phyloP scores from a whole-genome alignment of 2,329 filamentous ascomycete genomes.

The Chalaropsis thielavioides region DNA sequence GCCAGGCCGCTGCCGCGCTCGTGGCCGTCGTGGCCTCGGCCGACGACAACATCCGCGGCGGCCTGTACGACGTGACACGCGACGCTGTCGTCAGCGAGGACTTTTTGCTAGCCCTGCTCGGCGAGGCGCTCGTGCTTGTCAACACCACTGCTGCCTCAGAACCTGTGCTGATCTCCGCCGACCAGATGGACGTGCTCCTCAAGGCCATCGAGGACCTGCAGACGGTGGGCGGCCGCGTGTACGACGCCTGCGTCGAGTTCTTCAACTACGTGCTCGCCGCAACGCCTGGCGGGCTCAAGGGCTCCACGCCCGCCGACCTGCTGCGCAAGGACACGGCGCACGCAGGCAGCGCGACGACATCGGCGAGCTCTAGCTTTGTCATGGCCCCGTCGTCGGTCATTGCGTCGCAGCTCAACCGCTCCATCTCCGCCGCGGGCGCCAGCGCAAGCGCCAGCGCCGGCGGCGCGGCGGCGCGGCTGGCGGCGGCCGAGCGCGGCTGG shows the following conservation, averaged over 20 bases:
- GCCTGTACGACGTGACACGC: conserved; percentile 66
- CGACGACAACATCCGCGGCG: conserved; percentile 80
- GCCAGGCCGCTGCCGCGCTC: conserved; percentile 57
- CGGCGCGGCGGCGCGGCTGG: neutral
- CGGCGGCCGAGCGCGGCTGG: conserved; percentile 43
- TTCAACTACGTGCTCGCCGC: conserved; percentile 62
- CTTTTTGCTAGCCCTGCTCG: conserved; percentile 67
- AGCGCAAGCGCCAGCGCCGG: conserved; percentile 29
- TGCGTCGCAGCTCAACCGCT: conserved; percentile 46
- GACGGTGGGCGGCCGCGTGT: conserved; percentile 59
- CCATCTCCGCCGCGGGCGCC: conserved; percentile 38
- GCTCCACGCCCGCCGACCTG: conserved; percentile 49
- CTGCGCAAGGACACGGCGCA: conserved; percentile 33
- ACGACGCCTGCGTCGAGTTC: conserved; percentile 61
- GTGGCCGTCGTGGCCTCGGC: conserved; percentile 75
- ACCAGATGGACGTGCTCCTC: conserved; percentile 61
- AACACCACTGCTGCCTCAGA: conserved; percentile 25
- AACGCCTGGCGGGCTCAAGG: conserved; percentile 42
- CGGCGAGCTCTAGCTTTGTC: conserved; percentile 44
- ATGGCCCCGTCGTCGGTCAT: conserved; percentile 57
- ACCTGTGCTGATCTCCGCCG: conserved; percentile 43
- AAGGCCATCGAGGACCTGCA: conserved; percentile 68
- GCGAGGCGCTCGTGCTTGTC: conserved; percentile 68
- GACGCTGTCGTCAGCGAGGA: conserved; percentile 81
- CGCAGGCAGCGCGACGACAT: conserved; percentile 36